phyloP scores from a whole-genome alignment of 2,329 filamentous ascomycete species.

The Acarospora socialis region DNA sequence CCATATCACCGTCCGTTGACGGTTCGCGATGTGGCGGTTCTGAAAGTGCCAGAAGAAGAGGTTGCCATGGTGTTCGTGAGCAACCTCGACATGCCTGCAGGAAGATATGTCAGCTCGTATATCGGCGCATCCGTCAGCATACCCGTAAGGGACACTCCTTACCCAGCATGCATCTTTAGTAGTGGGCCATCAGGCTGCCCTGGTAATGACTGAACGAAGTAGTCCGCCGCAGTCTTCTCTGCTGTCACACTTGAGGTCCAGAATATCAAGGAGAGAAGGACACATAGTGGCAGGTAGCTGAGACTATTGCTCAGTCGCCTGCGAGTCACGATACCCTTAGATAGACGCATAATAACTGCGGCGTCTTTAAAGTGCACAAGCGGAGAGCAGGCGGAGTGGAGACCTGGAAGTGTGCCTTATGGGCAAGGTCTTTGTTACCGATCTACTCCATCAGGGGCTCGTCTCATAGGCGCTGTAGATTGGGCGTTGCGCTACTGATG shows the following conservation, averaged over 20 bases:
- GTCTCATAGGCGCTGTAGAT: too few species aligned
- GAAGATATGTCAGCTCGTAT: constrained; percentile 8
- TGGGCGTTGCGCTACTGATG: too few species aligned
- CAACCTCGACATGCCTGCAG: constrained; percentile 76
- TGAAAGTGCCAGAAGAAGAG: constrained; percentile 98
- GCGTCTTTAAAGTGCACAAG: too few species aligned
- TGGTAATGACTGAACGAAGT: constrained; percentile 74
- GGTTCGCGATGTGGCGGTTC: constrained; percentile 87
- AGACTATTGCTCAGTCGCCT: too few species aligned
- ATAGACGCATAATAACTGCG: too few species aligned
- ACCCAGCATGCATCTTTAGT: constrained; percentile 98
- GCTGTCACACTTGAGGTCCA: constrained; percentile 25
- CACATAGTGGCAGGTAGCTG: neutral
- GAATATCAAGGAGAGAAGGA: constrained; percentile 1
- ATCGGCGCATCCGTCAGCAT: constrained; percentile 6
- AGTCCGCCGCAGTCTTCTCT: constrained; percentile 60
- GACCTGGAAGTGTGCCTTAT: too few species aligned
- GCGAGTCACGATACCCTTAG: too few species aligned
- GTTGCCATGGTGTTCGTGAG: constrained; percentile 72
- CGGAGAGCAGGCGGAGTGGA: too few species aligned
- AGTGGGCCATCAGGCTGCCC: constrained; percentile 66
- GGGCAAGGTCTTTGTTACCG: too few species aligned
- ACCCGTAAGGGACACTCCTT: too few species aligned
- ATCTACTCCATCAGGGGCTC: too few species aligned
- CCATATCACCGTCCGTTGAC: constrained; percentile 86